phyloP scores from a whole-genome alignment of 78 protist species.

The Pigoraptor vietnamica region DNA sequence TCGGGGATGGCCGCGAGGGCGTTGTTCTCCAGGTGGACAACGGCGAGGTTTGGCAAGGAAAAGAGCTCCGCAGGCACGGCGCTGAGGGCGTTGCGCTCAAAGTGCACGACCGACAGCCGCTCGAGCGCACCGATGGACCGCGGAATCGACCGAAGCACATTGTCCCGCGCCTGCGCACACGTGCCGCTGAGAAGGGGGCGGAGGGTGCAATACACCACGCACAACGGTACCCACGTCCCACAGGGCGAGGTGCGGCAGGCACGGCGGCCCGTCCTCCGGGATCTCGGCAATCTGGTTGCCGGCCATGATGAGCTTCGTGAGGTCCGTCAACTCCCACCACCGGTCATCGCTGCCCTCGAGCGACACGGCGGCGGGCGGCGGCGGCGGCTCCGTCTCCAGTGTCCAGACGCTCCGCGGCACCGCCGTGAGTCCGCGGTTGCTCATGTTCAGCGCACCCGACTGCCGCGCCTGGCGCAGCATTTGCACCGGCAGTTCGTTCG shows the following conservation, averaged over 20 bases:
- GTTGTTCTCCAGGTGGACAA: background rate
- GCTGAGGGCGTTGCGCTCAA: background rate
- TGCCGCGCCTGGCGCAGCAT: background rate
- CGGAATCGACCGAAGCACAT: background rate
- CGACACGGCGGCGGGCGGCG: background rate
- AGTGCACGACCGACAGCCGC: background rate
- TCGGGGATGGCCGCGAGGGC: background rate
- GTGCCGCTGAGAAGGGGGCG: background rate
- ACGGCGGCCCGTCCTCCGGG: background rate
- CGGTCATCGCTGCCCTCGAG: background rate
- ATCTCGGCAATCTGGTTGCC: background rate
- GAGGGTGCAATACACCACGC: background rate
- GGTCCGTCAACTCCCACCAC: background rate
- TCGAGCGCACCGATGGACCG: background rate
- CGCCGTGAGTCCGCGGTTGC: background rate
- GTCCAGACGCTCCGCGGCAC: background rate
- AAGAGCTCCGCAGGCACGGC: background rate
- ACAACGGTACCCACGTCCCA: background rate
- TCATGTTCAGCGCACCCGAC: background rate
- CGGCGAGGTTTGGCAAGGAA: background rate
- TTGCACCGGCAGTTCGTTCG: background rate
- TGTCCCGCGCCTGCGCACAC: background rate
- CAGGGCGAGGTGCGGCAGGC: background rate
- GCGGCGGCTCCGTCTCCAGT: background rate
- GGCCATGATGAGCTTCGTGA: background rate